Conservation (phyloP, 2,329 filamentous ascomycete genomes). For the Aureobasidium sp. region DNA sequence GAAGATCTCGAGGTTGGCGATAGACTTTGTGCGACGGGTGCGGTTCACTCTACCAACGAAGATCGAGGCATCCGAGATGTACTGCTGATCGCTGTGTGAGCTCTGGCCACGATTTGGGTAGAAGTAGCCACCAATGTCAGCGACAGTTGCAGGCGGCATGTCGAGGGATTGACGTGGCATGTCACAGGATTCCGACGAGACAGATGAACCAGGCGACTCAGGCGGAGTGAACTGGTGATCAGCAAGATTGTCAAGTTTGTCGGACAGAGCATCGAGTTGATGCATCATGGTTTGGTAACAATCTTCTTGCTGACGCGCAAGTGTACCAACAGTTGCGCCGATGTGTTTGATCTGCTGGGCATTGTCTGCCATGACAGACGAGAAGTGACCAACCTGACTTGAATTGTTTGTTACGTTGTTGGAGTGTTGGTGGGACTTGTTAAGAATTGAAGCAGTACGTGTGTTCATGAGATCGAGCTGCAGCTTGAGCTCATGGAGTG, state of each 20-base stretch:
- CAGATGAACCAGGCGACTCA: not conserved
- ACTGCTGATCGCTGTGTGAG: not conserved
- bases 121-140: conserved; percentile 5
- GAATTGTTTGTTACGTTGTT: not conserved
- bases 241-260: not conserved
- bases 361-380: not conserved
- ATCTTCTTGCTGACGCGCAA: not conserved
- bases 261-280: not conserved
- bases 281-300: not conserved
- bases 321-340: not conserved
- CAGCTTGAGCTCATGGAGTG: conserved; percentile 1
- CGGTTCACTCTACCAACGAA: conserved; percentile 8
- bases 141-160: not conserved
- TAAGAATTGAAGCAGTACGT: not conserved
- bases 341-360: not conserved
- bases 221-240: not conserved
- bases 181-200: no score
- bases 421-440: not conserved
- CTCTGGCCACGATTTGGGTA: not conserved
- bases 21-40: not conserved
- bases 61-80: not conserved
- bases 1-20: not conserved
- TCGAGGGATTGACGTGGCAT: not conserved
- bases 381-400: not conserved
- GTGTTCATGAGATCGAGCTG: conserved; percentile 12